Percentiles rank a stretch among this genome's conserved stretches.
These are phyloP conservation scores for Ustilago lituana DNA, from an alignment of 1,284 basidiomycete species.

Conservation along the genomic window DNA sequence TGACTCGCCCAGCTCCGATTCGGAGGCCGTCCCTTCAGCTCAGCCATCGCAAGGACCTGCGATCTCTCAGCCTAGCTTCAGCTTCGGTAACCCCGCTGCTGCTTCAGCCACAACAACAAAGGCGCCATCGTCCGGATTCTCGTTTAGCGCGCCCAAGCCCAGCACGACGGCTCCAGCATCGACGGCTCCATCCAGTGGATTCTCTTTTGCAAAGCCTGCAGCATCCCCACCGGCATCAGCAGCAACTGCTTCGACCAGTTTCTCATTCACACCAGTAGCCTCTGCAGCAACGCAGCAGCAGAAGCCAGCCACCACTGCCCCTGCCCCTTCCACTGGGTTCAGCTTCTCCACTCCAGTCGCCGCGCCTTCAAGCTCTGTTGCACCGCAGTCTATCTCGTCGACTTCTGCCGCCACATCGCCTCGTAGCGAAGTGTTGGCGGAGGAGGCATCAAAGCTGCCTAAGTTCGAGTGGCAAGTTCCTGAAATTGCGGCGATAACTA, in stretches of 20 bases:
- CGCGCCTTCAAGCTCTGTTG: background rate
- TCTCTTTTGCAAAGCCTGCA: constrained; percentile 22
- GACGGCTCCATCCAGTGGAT: constrained; percentile 7
- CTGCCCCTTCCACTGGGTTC: constrained; percentile 17
- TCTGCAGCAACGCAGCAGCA: constrained; percentile 3
- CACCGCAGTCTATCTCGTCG: background rate
- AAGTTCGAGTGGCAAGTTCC: constrained; percentile 27
- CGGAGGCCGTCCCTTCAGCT: constrained; percentile 18
- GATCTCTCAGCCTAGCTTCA: constrained; percentile 26
- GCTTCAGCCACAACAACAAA: constrained; percentile 10
- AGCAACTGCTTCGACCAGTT: constrained; percentile 12
- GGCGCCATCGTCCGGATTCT: constrained; percentile 27
- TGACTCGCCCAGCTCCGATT: constrained; percentile 50
- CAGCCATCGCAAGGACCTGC: constrained; percentile 13
- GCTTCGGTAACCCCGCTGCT: constrained; percentile 18
- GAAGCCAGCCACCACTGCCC: constrained; percentile 7
- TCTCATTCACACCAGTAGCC: constrained; percentile 27
- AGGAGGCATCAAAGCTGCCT: constrained; percentile 28
- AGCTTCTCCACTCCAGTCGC: constrained; percentile 20
- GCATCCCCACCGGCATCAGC: constrained; percentile 8
- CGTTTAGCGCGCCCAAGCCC: constrained; percentile 30
- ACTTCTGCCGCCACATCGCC: background rate
- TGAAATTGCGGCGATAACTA: background rate
- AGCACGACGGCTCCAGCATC: constrained; percentile 1
- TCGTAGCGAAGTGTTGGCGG: constrained; percentile 21